phyloP scores from a whole-genome alignment of 2,329 filamentous ascomycete species.

The Botryosphaeria dothidea region DNA sequence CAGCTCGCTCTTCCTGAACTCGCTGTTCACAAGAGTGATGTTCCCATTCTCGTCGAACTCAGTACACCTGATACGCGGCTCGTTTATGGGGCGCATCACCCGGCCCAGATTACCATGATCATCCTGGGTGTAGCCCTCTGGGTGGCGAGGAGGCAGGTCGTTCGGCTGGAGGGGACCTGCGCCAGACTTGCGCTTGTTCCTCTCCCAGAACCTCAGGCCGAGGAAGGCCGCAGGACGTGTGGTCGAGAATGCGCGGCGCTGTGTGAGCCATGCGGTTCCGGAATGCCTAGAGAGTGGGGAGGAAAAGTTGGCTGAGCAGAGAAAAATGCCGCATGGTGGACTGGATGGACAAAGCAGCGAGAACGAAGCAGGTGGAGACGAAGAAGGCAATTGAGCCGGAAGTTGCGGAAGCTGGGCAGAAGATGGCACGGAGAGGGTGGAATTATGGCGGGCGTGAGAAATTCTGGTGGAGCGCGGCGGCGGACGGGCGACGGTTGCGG shows the following conservation, averaged over 20 bases:
- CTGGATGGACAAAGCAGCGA: not conserved
- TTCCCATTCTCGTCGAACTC: constrained; percentile 92
- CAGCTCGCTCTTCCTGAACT: constrained; percentile 96
- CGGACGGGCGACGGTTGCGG: not conserved
- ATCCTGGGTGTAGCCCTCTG: constrained; percentile 39
- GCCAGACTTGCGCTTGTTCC: constrained; percentile 34
- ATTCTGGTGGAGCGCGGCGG: not conserved
- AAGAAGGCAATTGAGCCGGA: not conserved
- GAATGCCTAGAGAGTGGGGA: not conserved
- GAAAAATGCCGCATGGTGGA: not conserved
- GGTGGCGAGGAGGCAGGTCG: constrained; percentile 5
- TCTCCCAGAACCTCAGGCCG: constrained; percentile 30
- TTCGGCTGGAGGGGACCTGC: constrained; percentile 41
- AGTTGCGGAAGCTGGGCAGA: not conserved
- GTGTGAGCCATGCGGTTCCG: too few species aligned
- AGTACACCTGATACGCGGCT: constrained; percentile 86
- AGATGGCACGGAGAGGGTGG: not conserved
- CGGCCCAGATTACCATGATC: constrained; percentile 65
- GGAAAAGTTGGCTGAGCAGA: not conserved
- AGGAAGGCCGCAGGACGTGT: constrained; percentile 9
- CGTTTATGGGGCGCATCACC: constrained; percentile 76
- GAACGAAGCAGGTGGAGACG: not conserved
- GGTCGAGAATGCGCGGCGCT: constrained; percentile 25
- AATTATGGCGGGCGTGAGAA: not conserved
- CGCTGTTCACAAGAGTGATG: constrained; percentile 88